Base-by-base conservation (phyloP, 768 basidiomycete genomes). In the Podaxis sp. region DNA sequence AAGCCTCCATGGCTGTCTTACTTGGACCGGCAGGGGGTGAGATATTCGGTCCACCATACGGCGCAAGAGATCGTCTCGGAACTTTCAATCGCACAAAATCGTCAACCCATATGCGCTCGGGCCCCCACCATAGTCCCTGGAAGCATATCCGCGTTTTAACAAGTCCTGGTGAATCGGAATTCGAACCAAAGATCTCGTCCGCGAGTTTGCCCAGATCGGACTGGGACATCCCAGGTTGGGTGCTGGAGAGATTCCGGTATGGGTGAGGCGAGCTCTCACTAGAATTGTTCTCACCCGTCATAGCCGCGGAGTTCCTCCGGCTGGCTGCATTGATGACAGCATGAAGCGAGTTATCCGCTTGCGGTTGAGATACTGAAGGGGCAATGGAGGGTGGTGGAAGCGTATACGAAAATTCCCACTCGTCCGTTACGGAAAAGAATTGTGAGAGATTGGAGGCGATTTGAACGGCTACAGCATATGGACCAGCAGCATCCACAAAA, bases 81-180 rank as follows among this genome's bases (percentile, higher is more conserved):
- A 89, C 73, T 68, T 91, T 91, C 54, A 96, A 78, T 24, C 94
- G 84, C 40, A 95, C 83, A 59, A 95, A 82, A 65, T 96, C 94
- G 63, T 90, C 91, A 4, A 82, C 77, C 93, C 94, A 96, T 57
- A 95, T 91, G 33, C 91, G 82, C 69, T 95, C 94, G 1, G 88
- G 85, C 7, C 94, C 94, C 89, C 90, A 91, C 93, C 93, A 96
- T 7, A 95, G 70, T 1, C 91, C 91, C 69, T 93, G 90, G 69
- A 85, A 93, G 46, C 85, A 78, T 54, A 75, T 81, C 68, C 90
- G 88, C 27, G 55, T 55, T 1, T 46, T 25, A 0, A 74, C 75
- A 11, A 68, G 51, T 24, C 61, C 19, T 8, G 63, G 57, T 13
- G 70, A 59, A 43, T 9, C 33, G 9, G 67, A n/a, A 47, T n/a